Conservation (phyloP, 805 yeast genomes). For the Lachancea dasiensis region DNA sequence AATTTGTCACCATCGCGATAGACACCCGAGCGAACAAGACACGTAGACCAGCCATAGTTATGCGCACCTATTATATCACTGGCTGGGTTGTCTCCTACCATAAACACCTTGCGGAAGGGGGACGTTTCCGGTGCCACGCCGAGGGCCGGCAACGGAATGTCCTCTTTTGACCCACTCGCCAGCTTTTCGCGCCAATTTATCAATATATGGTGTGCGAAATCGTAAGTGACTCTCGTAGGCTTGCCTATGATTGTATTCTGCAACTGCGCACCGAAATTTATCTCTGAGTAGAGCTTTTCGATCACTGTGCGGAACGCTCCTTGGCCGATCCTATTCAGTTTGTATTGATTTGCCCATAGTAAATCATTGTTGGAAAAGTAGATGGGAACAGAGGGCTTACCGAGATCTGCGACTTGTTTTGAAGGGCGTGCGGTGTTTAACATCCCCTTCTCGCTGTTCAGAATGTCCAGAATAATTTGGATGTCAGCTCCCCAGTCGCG, state of each 20-base stretch:
- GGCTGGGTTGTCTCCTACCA: slow-evolving; percentile 97
- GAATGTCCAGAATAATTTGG: slow-evolving; percentile 67
- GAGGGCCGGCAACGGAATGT: slow-evolving; percentile 38
- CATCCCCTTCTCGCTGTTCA: slow-evolving; percentile 56
- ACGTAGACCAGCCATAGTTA: slow-evolving; percentile 80
- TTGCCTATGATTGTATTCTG: slow-evolving; percentile 67
- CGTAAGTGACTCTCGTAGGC: slow-evolving; percentile 73
- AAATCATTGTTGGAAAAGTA: slow-evolving; percentile 79
- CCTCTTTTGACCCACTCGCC: slow-evolving; percentile 17
- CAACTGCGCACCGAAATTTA: slow-evolving; percentile 45
- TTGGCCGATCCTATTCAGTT: slow-evolving; percentile 79
- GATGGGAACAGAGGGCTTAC: slow-evolving; percentile 58
- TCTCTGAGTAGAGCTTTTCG: slow-evolving; percentile 50
- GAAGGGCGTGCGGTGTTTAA: slow-evolving; percentile 52
- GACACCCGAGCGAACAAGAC: slow-evolving; percentile 85
- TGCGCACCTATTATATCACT: slow-evolving; percentile 90
- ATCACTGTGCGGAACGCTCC: slow-evolving; percentile 72
- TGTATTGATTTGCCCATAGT: slow-evolving; percentile 81
- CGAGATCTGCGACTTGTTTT: slow-evolving; percentile 9
- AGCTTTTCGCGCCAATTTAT: slow-evolving; percentile 44
- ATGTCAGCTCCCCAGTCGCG: slow-evolving; percentile 81
- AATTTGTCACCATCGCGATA: slow-evolving; percentile 51
- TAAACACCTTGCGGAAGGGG: slow-evolving; percentile 62
- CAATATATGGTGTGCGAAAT: slow-evolving; percentile 71
- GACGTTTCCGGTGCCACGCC: slow-evolving; percentile 36